These are phyloP conservation scores for Thielaviopsis punctulata DNA, from an alignment of 2,329 filamentous ascomycete genomes.

Conservation along the genomic window DNA sequence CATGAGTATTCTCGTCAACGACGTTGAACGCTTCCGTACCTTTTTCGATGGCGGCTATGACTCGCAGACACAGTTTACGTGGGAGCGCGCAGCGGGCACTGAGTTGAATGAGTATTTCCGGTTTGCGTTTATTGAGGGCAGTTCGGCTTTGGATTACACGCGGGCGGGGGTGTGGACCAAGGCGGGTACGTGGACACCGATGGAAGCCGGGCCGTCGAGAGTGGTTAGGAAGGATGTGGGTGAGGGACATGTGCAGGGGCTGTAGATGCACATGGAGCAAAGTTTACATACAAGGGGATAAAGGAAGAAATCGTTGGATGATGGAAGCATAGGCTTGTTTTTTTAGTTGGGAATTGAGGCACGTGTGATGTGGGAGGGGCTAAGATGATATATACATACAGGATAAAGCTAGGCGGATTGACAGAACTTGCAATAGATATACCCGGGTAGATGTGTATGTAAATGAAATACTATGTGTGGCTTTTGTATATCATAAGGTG, in stretches of 20 bases:
- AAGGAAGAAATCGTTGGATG: too few relatives aligned
- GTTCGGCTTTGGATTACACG: slow-evolving; percentile 50
- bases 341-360: too few relatives aligned
- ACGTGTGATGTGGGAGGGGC: too few relatives aligned
- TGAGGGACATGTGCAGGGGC: neutral
- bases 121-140: slow-evolving; percentile 57
- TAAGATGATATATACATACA: too few relatives aligned
- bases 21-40: slow-evolving; percentile 63
- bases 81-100: slow-evolving; percentile 32
- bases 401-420: too few relatives aligned
- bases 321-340: too few relatives aligned
- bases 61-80: slow-evolving; percentile 33
- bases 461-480: too few relatives aligned
- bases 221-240: slow-evolving; percentile 18
- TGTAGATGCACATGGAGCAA: neutral
- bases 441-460: too few relatives aligned
- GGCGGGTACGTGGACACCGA: slow-evolving; percentile 47
- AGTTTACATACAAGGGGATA: too few relatives aligned
- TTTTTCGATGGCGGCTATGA: slow-evolving; percentile 44
- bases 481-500: too few relatives aligned
- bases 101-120: slow-evolving; percentile 54
- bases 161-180: slow-evolving; percentile 54
- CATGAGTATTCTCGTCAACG: slow-evolving; percentile 66
- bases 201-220: slow-evolving; percentile 43
- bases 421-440: too few relatives aligned